phyloP scores from a whole-genome alignment of 371 early-diverging fungal genomes.

The Mucor racemosus region DNA sequence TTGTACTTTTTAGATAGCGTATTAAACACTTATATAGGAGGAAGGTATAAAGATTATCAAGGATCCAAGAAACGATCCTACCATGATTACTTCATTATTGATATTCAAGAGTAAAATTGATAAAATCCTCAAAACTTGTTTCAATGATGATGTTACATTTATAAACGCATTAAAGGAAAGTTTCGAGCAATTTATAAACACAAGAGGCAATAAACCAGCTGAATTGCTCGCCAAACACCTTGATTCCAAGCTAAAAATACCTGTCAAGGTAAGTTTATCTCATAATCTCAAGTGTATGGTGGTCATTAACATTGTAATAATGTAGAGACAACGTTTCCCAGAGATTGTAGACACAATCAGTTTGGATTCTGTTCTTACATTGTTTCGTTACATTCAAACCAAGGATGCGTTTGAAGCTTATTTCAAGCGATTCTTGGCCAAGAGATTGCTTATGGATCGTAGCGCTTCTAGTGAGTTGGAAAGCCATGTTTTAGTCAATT shows the following conservation, averaged over 20 bases:
- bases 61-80: conserved; percentile 33
- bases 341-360: background rate
- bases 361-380: conserved; percentile 67
- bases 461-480: conserved; percentile 85
- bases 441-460: conserved; percentile 79
- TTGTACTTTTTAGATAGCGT: too few relatives aligned
- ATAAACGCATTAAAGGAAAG: conserved; percentile 76
- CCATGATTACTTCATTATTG: conserved; percentile 70
- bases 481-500: conserved; percentile 78
- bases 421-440: conserved; percentile 90
- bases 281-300: background rate
- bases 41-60: conserved; percentile 25
- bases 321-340: background rate
- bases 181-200: conserved; percentile 88
- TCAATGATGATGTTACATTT: conserved; percentile 65
- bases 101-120: conserved; percentile 73
- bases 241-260: conserved; percentile 62
- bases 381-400: conserved; percentile 90
- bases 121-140: conserved; percentile 61
- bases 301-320: background rate
- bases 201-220: conserved; percentile 84
- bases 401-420: conserved; percentile 97
- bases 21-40: background rate
- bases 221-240: conserved; percentile 87
- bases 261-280: conserved; percentile 44